Evolutionary conservation across 768 basidiomycete species (phyloP), one percentile per base, ranked within the genome.

Genomic region (Trichaptum fuscoviolaceum): DNA sequence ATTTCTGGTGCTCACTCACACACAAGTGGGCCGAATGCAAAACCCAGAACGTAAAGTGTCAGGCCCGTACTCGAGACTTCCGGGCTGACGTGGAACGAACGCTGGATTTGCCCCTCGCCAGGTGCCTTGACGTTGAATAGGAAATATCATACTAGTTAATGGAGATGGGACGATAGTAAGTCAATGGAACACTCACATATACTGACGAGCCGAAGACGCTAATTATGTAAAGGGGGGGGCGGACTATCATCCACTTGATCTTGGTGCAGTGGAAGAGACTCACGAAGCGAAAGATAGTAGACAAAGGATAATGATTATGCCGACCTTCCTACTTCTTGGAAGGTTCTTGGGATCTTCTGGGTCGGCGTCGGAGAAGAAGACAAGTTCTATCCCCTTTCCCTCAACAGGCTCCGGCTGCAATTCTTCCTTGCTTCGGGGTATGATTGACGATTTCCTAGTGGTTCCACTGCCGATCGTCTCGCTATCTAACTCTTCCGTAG

Each of bases 31-130:
- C 67, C 71, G 18, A 69, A 42, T 24, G 65, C 68, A 36, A 73
- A 71, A 8, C 72, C 72, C 4, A 73, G 62, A 2, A 73, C 68
- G 57, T 73, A 71, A 25, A 73, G 36, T n/a, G 68, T 73, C 0
- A 73, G 65, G 1, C 72, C 72, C 15, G 67, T 58, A 35, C 69
- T 73, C 30, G 69, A 64, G 15, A 68, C 65, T n/a, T 69, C 67
- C 18, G 67, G 62, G 23, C 42, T 68, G 20, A 71, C 68, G 36
- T 63, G 61, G 64, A 66, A 73, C 59, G 35, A 36, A 60, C 66
- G 23, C 25, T 67, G 67, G 20, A 73, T 68, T 27, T 70, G 67
- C 42, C 26, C 23, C 36, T 73, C 67, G 34, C 67, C 69, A 7
- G 72, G 67, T 25, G 72, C 71, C 72, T 73, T 70, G 9, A 69